These are phyloP conservation scores for Scheffersomyces spartinae DNA, from an alignment of 805 yeast species.

Conservation along the genomic window DNA sequence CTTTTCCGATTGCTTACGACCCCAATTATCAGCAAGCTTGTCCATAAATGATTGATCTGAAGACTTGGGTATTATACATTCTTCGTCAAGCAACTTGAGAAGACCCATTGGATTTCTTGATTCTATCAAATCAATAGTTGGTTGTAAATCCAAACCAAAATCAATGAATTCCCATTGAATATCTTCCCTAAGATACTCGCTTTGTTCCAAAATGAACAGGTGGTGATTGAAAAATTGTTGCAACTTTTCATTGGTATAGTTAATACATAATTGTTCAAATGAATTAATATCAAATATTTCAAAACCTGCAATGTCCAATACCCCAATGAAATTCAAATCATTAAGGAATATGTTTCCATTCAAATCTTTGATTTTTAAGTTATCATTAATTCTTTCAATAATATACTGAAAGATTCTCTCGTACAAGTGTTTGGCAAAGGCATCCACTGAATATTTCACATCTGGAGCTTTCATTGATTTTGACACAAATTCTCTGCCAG, in stretches of 20 bases:
- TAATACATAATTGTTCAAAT: constrained; percentile 50
- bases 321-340: constrained; percentile 36
- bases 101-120: constrained; percentile 62
- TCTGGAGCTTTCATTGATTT: constrained; percentile 73
- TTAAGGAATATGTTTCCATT: constrained; percentile 14
- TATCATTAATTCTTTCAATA: constrained; percentile 64
- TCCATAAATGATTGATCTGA: constrained; percentile 75
- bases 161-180: constrained; percentile 71
- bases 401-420: constrained; percentile 73
- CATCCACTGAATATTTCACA: constrained; percentile 73
- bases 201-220: constrained; percentile 48
- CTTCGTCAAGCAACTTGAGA: constrained; percentile 82
- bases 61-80: constrained; percentile 88
- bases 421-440: constrained; percentile 77
- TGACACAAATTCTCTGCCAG: constrained; percentile 78
- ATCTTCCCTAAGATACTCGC: constrained; percentile 47
- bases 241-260: constrained; percentile 47
- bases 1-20: constrained; percentile 27
- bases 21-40: constrained; percentile 62
- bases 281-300: constrained; percentile 48
- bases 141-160: constrained; percentile 89
- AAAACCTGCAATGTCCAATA: constrained; percentile 51
- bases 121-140: constrained; percentile 89
- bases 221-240: constrained; percentile 56
- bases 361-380: constrained; percentile 23